A percentile compares a stretch with the other conserved stretches of the same genome.
phyloP scores from a whole-genome alignment of 2,329 filamentous ascomycete genomes.

The Monilinia laxa region DNA sequence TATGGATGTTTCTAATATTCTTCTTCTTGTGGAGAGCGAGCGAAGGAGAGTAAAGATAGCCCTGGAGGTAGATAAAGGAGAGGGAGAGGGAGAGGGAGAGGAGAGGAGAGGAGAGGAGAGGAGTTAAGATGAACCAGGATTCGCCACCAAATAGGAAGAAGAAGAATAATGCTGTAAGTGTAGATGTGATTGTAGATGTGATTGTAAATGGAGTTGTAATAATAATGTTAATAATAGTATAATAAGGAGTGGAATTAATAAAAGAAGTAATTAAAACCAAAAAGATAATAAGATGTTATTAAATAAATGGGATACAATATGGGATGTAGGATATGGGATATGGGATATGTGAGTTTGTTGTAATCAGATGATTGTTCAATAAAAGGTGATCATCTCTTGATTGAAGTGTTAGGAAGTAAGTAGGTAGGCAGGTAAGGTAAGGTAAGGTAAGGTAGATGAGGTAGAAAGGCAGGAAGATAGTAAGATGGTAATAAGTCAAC shows the following conservation, averaged over 20 bases:
- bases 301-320: neutral
- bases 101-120: neutral
- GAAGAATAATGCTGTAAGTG: no score
- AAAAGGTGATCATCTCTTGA: neutral
- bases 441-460: no score
- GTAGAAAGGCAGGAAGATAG: no score
- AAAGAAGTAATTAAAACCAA: neutral
- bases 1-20: neutral
- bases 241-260: neutral
- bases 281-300: neutral
- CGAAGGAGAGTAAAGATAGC: neutral
- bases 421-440: no score
- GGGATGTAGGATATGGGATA: no score
- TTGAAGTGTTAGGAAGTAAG: neutral
- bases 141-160: neutral
- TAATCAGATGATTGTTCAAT: slow-evolving; percentile 6
- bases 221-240: no score
- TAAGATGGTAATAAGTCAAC: no score
- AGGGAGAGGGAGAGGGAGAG: no score
- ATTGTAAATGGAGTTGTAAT: no score
- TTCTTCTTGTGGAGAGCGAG: neutral
- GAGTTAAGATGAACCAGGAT: neutral
- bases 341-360: neutral
- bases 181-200: no score
- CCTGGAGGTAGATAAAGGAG: neutral